Conservation (phyloP, 345 rosid species). For the Melaleuca alternifolia region DNA sequence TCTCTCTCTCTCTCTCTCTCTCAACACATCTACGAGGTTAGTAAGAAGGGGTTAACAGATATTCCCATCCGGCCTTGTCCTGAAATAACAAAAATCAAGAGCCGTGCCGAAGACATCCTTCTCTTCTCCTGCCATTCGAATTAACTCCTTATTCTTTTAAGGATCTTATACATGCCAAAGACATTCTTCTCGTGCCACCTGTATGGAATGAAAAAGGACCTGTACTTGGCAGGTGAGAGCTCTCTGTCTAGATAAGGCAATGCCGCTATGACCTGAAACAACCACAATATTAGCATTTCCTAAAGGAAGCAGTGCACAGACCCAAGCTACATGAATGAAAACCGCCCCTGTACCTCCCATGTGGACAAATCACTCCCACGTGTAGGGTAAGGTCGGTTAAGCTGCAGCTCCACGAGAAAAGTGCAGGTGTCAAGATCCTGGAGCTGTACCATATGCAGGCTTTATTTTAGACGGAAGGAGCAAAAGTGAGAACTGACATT, state of each 20-base stretch:
- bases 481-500: background rate
- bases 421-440: constrained; percentile 58
- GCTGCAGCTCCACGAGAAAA: constrained; percentile 85
- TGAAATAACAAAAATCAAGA: background rate
- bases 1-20: background rate
- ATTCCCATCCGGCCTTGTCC: background rate
- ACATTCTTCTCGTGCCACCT: constrained; percentile 78
- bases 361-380: constrained; percentile 78
- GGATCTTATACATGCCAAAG: constrained; percentile 75
- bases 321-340: background rate
- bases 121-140: background rate
- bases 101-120: background rate
- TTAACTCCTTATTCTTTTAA: constrained; percentile 18
- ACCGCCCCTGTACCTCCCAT: constrained; percentile 57
- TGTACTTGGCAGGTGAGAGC: constrained; percentile 70
- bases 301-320: background rate
- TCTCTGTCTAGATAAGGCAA: constrained; percentile 83
- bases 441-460: constrained; percentile 31
- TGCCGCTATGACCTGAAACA: constrained; percentile 61
- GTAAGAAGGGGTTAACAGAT: background rate
- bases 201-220: constrained; percentile 89
- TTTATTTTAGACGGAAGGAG: background rate
- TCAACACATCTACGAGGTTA: background rate
- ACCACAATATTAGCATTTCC: background rate
- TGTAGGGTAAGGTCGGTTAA: constrained; percentile 54